Conservation (phyloP, 306 rosid species). For the Quercus gilva region DNA sequence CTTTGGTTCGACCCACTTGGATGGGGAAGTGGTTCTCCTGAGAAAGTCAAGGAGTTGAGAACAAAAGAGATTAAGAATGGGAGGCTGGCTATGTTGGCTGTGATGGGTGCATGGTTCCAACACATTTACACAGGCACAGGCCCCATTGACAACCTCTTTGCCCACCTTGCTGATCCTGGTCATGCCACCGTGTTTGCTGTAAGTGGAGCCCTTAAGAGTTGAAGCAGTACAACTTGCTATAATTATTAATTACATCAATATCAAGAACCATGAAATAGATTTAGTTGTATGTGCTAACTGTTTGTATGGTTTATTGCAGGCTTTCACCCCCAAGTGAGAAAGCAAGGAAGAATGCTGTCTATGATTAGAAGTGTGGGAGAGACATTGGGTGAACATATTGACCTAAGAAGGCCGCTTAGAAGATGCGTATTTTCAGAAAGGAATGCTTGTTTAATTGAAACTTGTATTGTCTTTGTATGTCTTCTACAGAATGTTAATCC, state of each 20-base stretch:
- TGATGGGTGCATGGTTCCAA: constrained; percentile 82
- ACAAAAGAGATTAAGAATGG: constrained; percentile 81
- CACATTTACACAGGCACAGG: constrained; percentile 76
- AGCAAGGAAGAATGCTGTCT: neutral
- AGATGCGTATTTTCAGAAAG: constrained; percentile 11
- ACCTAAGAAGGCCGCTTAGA: neutral
- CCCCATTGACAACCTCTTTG: constrained; percentile 78
- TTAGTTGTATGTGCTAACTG: constrained; percentile 14
- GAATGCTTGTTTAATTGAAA: constrained; percentile 31
- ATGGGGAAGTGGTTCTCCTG: constrained; percentile 75
- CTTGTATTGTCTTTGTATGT: constrained; percentile 36
- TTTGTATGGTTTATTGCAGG: constrained; percentile 33
- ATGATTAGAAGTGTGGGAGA: constrained; percentile 22
- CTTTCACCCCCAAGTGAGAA: constrained; percentile 70
- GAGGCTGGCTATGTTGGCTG: constrained; percentile 74
- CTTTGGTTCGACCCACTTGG: constrained; percentile 77
- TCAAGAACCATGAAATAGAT: neutral
- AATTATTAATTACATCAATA: neutral
- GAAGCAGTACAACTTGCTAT: neutral
- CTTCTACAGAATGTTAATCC: constrained; percentile 33
- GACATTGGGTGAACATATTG: constrained; percentile 17
- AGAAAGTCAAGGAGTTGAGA: constrained; percentile 68
- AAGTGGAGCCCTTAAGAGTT: constrained; percentile 8
- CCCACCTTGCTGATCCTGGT: constrained; percentile 81
- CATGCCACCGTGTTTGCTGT: constrained; percentile 72